Percentiles rank a stretch among this genome's conserved stretches.
Conservation (phyloP, 2,329 filamentous ascomycete genomes). For the Hypoxylon sp. region DNA sequence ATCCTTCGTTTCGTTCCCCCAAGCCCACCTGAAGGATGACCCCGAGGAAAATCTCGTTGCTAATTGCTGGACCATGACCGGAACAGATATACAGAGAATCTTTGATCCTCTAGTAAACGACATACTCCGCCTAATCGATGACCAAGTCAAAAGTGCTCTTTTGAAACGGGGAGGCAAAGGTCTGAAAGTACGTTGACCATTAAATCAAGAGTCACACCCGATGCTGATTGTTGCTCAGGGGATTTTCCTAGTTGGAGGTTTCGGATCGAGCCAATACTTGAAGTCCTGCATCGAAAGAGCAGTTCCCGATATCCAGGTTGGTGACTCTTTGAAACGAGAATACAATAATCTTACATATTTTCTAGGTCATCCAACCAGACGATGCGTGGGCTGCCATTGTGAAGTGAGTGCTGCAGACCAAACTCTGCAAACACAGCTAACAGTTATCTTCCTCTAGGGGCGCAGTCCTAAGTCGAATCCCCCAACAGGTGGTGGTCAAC, state of each 20-base stretch:
- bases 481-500: not conserved
- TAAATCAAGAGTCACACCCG: not conserved
- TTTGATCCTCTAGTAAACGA: not conserved
- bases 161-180: not conserved
- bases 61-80: not conserved
- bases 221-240: not conserved
- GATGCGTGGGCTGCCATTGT: not conserved
- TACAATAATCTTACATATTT: not conserved
- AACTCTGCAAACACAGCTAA: not conserved
- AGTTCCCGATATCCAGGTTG: not conserved
- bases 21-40: not conserved
- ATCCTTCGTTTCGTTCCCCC: not conserved
- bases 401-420: not conserved
- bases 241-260: not conserved
- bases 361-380: not conserved
- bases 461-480: not conserved
- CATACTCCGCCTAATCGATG: not conserved
- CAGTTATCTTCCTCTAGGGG: not conserved
- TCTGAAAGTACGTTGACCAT: not conserved
- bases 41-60: not conserved
- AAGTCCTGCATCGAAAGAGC: not conserved
- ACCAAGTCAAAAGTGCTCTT: not conserved
- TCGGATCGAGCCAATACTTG: not conserved
- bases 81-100: not conserved
- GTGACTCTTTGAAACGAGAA: not conserved